Evolutionary conservation across 805 yeast genomes (phyloP).

Genomic region (Ogataea paradorogensis): DNA sequence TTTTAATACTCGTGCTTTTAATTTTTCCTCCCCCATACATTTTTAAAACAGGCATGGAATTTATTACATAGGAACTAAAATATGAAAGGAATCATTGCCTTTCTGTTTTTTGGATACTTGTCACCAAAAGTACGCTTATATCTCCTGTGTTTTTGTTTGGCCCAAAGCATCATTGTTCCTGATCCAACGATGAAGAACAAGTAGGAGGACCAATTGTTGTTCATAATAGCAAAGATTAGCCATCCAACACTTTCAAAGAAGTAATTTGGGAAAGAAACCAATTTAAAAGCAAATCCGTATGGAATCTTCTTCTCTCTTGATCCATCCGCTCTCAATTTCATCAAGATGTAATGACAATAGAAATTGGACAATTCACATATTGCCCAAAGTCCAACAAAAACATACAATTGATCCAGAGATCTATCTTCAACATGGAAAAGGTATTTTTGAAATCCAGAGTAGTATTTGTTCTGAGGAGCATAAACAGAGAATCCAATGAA

Average conservation of each 20-base stretch:
- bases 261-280: slow-evolving; percentile 91
- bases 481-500: slow-evolving; percentile 35
- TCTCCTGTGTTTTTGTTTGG: slow-evolving; percentile 74
- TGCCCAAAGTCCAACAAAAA: slow-evolving; percentile 45
- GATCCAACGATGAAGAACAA: slow-evolving; percentile 69
- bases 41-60: slow-evolving; percentile 1
- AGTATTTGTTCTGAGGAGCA: slow-evolving; percentile 28
- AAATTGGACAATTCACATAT: slow-evolving; percentile 72
- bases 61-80: slow-evolving; percentile 35
- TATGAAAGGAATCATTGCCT: slow-evolving; percentile 75
- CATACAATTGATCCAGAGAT: slow-evolving; percentile 29
- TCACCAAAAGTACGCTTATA: slow-evolving; percentile 69
- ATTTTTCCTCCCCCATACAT: slow-evolving; percentile 1
- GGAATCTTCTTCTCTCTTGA: slow-evolving; percentile 68
- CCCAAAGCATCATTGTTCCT: slow-evolving; percentile 89
- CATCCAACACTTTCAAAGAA: slow-evolving; percentile 81
- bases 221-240: slow-evolving; percentile 66
- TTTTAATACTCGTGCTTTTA: neutral
- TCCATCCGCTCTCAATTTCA: slow-evolving; percentile 52
- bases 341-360: slow-evolving; percentile 65
- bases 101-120: slow-evolving; percentile 75
- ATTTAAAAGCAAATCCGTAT: slow-evolving; percentile 76
- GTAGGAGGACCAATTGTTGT: slow-evolving; percentile 74
- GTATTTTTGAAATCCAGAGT: slow-evolving; percentile 25
- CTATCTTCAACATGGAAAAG: slow-evolving; percentile 46